Evolutionary conservation across 2,329 filamentous ascomycete genomes (phyloP).

Genomic region (Cordyceps pruinosa): DNA sequence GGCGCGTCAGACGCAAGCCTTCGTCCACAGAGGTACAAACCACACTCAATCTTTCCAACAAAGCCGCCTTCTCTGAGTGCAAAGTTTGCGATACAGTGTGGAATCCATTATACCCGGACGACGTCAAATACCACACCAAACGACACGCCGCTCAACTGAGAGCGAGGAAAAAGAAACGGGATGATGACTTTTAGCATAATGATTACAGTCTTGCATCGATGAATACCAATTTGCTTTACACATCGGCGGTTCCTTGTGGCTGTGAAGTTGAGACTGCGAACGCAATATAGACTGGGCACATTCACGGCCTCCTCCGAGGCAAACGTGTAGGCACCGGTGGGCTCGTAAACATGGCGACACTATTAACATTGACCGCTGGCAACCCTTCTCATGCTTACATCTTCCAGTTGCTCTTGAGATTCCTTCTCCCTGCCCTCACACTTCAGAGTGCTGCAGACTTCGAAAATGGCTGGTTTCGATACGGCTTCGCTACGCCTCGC

Average conservation of each 20-base stretch:
- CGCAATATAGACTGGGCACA: too few species aligned
- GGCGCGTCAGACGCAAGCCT: constrained; percentile 12
- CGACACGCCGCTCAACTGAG: constrained; percentile 30
- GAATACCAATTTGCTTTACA: not conserved
- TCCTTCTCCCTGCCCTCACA: too few species aligned
- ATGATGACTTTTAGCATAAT: constrained; percentile 9
- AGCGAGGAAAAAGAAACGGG: constrained; percentile 18
- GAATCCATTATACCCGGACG: constrained; percentile 37
- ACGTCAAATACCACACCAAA: constrained; percentile 36
- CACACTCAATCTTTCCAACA: constrained; percentile 37
- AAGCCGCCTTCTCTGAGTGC: constrained; percentile 37
- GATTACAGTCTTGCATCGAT: not conserved
- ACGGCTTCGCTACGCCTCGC: not conserved
- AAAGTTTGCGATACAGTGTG: constrained; percentile 36
- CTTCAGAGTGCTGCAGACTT: too few species aligned
- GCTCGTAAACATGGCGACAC: not conserved
- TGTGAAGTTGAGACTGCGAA: not conserved
- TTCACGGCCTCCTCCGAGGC: not conserved
- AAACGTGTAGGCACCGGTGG: not conserved
- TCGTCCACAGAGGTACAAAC: constrained; percentile 29
- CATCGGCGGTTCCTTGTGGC: too few species aligned
- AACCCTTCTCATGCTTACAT: too few species aligned
- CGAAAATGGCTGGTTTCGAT: not conserved
- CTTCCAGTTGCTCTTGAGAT: too few species aligned
- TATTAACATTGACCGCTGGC: not conserved